Evolutionary conservation across 352 stramenopile genomes (phyloP).

Genomic region (Globisporangium viniferum): DNA sequence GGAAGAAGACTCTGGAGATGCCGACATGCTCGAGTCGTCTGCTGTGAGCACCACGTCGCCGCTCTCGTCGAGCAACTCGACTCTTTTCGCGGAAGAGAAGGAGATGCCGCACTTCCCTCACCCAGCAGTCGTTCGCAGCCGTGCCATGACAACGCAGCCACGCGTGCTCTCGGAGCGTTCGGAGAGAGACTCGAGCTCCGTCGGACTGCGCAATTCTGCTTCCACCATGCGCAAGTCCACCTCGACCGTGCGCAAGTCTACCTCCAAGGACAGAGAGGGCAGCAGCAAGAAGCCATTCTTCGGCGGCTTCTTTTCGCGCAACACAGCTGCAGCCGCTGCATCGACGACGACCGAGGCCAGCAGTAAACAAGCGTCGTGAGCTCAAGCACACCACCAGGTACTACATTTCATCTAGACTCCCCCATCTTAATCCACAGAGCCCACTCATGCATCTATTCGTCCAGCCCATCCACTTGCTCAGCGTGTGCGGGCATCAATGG

Average conservation of each 20-base stretch:
- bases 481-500: not conserved
- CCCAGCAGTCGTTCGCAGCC: not conserved
- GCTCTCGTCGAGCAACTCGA: constrained; percentile 17
- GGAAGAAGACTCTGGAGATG: constrained; percentile 8
- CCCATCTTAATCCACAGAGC: not conserved
- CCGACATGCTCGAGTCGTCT: constrained; percentile 10
- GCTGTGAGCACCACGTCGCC: constrained; percentile 16
- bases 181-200: constrained; percentile 4
- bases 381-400: not conserved
- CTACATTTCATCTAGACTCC: not conserved
- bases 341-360: not conserved
- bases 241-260: constrained; percentile 22
- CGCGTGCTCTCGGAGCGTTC: constrained; percentile 2
- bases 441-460: not conserved
- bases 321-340: not conserved
- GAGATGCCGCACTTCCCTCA: not conserved
- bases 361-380: not conserved
- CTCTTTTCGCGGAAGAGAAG: constrained; percentile 10
- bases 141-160: constrained; percentile 17
- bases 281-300: constrained; percentile 36
- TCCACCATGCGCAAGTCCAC: constrained; percentile 24
- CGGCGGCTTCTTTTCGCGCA: constrained; percentile 38
- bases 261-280: constrained; percentile 9
- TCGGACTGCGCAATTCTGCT: constrained; percentile 8
- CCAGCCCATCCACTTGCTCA: not conserved